Conservation (phyloP, 169 alveolate species). For the Eimeria acervulina region DNA sequence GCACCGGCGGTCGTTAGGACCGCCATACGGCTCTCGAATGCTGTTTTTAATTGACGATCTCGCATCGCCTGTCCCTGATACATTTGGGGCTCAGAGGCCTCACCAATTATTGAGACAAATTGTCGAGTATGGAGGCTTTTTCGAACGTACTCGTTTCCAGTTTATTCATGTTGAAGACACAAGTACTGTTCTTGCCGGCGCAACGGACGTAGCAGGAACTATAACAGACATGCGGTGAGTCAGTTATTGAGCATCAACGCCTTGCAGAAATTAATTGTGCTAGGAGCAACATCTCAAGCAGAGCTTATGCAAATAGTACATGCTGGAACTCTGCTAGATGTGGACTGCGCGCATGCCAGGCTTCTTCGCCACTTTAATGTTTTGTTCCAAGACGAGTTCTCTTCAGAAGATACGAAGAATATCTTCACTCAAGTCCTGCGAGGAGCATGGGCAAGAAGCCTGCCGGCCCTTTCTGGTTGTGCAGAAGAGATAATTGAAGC, state of each 20-base stretch:
- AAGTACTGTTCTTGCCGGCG: conserved; percentile 58
- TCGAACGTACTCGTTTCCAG: conserved; percentile 88
- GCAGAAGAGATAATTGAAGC: conserved; percentile 91
- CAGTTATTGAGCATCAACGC: background rate
- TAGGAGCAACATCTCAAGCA: background rate
- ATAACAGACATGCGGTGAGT: conserved; percentile 61
- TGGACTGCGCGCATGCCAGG: conserved; percentile 31
- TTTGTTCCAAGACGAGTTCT: conserved; percentile 70
- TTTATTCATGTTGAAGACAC: conserved; percentile 73
- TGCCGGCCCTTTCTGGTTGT: conserved; percentile 15
- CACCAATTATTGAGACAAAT: conserved; percentile 95
- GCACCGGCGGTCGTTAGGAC: conserved; percentile 94
- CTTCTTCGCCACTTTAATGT: conserved; percentile 62
- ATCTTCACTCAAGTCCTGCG: conserved; percentile 23
- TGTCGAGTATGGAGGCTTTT: conserved; percentile 96
- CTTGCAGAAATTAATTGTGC: background rate
- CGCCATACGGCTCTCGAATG: conserved; percentile 95
- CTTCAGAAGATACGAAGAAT: conserved; percentile 38
- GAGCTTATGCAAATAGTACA: background rate
- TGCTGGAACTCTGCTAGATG: background rate
- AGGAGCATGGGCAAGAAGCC: conserved; percentile 51
- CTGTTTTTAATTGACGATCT: conserved; percentile 97
- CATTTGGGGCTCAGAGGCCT: conserved; percentile 98
- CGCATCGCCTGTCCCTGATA: conserved; percentile 96
- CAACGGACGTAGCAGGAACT: conserved; percentile 48